These are phyloP conservation scores for Parafenestella ontariensis DNA, from an alignment of 2,329 filamentous ascomycete genomes.

Conservation along the genomic window DNA sequence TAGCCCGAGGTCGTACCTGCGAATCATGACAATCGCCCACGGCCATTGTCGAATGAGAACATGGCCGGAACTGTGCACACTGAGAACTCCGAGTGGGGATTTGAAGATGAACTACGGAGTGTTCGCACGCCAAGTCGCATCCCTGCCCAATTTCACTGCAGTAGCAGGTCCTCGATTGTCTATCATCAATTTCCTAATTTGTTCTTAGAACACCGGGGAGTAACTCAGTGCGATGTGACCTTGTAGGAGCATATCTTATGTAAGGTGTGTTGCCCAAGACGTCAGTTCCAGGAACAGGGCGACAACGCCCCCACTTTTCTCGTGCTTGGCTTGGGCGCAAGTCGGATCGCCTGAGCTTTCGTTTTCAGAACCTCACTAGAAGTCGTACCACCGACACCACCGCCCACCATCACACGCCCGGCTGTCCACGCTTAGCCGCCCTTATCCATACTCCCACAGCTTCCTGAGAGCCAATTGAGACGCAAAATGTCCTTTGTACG, in stretches of 20 bases:
- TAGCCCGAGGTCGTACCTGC: not conserved
- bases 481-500: conserved; percentile 48
- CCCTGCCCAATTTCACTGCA: too few species aligned
- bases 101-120: too few species aligned
- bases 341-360: conserved; percentile 32
- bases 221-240: too few species aligned
- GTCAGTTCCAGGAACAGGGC: conserved; percentile 15
- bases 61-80: too few species aligned
- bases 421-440: conserved; percentile 30
- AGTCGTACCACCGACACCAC: conserved; percentile 33
- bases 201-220: too few species aligned
- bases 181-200: too few species aligned
- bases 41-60: too few species aligned
- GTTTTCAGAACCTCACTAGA: conserved; percentile 32
- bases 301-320: conserved; percentile 26
- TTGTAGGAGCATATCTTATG: not conserved
- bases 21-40: too few species aligned
- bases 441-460: conserved; percentile 25
- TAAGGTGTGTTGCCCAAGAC: conserved; percentile 2
- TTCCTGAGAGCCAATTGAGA: conserved; percentile 34
- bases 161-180: too few species aligned
- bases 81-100: not conserved
- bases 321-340: conserved; percentile 28
- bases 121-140: too few species aligned
- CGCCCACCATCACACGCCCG: conserved; percentile 30